Evolutionary conservation across 202 grass and related monocot species (phyloP).

Genomic region (Bolboschoenoplectus hybrid): DNA sequence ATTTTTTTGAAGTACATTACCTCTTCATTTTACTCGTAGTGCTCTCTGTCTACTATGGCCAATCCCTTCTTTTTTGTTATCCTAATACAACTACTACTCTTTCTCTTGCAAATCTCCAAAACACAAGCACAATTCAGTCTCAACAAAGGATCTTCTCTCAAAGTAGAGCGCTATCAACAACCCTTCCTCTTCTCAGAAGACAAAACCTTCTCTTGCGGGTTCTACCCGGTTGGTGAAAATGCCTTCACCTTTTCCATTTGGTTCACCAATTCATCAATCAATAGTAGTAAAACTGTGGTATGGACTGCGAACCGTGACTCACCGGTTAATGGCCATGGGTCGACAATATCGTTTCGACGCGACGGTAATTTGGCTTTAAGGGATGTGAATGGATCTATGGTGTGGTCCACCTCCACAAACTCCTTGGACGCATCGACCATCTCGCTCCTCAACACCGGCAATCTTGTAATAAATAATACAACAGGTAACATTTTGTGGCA

Average conservation of each 20-base stretch:
- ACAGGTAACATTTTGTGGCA: constrained; percentile 48
- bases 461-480: constrained; percentile 48
- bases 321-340: constrained; percentile 43
- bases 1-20: background rate
- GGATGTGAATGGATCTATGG: constrained; percentile 45
- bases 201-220: constrained; percentile 59
- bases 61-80: constrained; percentile 34
- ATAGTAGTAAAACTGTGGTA: constrained; percentile 36
- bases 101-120: constrained; percentile 38
- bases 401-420: constrained; percentile 47
- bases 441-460: constrained; percentile 48
- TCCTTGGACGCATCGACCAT: background rate
- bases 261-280: constrained; percentile 42
- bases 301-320: constrained; percentile 57
- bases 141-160: constrained; percentile 45
- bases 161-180: constrained; percentile 46
- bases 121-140: constrained; percentile 45
- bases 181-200: constrained; percentile 52
- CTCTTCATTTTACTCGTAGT: background rate
- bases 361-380: constrained; percentile 45
- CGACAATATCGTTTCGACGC: constrained; percentile 32
- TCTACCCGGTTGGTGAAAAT: constrained; percentile 49
- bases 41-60: background rate
- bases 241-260: constrained; percentile 70
- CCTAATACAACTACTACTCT: constrained; percentile 33